Evolutionary conservation across 495 filamentous ascomycete genomes (phyloP), one percentile per base, ranked within the genome.

Genomic region (Lepidopterella palustris): DNA sequence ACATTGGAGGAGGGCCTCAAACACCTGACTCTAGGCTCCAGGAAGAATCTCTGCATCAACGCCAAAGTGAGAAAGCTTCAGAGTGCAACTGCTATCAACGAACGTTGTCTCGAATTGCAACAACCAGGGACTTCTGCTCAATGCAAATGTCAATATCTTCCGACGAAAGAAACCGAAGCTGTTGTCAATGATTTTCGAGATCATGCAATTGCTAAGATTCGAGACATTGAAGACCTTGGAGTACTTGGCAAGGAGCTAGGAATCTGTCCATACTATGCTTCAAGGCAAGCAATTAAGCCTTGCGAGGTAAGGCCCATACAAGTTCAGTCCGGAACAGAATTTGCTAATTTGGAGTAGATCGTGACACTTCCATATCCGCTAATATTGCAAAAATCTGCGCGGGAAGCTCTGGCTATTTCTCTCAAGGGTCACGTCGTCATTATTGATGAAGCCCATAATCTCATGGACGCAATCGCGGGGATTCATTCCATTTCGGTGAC

Each of bases 391-490:
- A 87, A 86, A 66, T 91, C 88, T 26, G 92, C 93, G 4, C 79
- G 93, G 45, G 91, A 97, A 57, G 90, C 93, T 4, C 79, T 98
- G 3, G 84, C 84, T 29, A 80, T 98, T 21, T 93, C 88, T 27
- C 72, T 98, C 9, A 90, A 92, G 64, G 86, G 83, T 5, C 92
- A 96, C 70, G 79, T 97, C 1, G 82, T 98, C 23, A 87, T 98
- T 45, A 89, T 98, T 62, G 93, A 98, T 66, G 93, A 98, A 75
- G 93, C 95, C 0, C 93, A 98, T 69, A 98, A 98, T 70, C 80
- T 98, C 28, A 97, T 97, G 84, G 91, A 96, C 71, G 88, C 92
- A 1, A 91, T 98, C 45, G 81, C 89, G 0, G 86, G 83, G 23
- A 92, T 96, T 53, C 83, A 97, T 68, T 95, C 93, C 1, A 81